Base-by-base conservation (phyloP, 139 green algal species). In the Chlorella sp. region DNA sequence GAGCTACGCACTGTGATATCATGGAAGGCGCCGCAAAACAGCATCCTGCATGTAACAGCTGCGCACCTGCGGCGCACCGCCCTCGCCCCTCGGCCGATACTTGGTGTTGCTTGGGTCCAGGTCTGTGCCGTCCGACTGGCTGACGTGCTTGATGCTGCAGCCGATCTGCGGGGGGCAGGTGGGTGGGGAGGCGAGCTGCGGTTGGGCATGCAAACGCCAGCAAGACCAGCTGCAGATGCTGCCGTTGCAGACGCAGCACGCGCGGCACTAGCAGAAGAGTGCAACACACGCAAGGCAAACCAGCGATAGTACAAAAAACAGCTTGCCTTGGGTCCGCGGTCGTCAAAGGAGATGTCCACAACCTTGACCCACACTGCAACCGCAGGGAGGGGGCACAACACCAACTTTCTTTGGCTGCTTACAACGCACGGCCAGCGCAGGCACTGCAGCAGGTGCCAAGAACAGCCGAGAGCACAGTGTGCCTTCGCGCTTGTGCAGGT, bases 311-410 rank as follows among this genome's bases (percentile, higher is more conserved):
- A 18, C 25, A 3, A 20, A 74, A 76, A 88, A 21, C 1, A 1
- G 7, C 70, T 78, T 41, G 91, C 63, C 82, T 92, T 91, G 60
- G 75, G 75, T 1, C 85, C 78, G 15, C 80, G 63, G 56, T 85
- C 84, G 36, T 89, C 87, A 1, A 64, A 57, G 36, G 86, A 75
- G 41, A 91, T 80, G 13, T 90, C 87, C 20, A 87, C 78, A 17
- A 95, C 90, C 78, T 96, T 96, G 28, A 94, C 91, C 68, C 73
- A 95, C 39, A 88, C 80, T 75, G 73, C 56, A n/a, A n/a, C n/a
- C n/a, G n/a, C n/a, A n/a, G n/a, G n/a, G n/a, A n/a, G n/a, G n/a
- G n/a, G n/a, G n/a, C n/a, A n/a, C n/a, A n/a, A n/a, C n/a, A n/a
- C n/a, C n/a, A n/a, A n/a, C n/a, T n/a, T n/a, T n/a, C n/a, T n/a